phyloP scores from a whole-genome alignment of 23 red algal species.

The Gracilaria domingensis region DNA sequence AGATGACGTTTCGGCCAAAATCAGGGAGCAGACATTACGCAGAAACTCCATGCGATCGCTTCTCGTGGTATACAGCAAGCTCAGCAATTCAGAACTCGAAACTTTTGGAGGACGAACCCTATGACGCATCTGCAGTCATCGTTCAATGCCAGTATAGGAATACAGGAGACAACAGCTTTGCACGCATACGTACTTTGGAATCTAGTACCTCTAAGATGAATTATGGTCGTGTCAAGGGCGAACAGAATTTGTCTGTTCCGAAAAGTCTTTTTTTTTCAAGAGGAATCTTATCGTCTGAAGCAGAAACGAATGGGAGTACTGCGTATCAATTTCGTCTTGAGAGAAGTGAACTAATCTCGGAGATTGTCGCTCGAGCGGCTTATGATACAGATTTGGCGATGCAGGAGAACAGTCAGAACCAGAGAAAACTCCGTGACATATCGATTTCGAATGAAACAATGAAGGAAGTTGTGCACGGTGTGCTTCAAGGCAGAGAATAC shows the following conservation, averaged over 20 bases:
- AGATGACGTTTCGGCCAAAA: background rate
- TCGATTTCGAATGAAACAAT: too few species aligned
- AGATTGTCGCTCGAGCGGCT: background rate
- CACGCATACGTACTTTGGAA: background rate
- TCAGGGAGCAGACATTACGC: background rate
- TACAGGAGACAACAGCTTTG: background rate
- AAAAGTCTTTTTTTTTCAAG: background rate
- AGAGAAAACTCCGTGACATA: too few species aligned
- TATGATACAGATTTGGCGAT: too few species aligned
- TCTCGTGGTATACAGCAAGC: background rate
- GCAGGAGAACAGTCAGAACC: too few species aligned
- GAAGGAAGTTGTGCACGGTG: too few species aligned
- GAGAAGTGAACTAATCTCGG: background rate
- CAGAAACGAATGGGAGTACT: background rate
- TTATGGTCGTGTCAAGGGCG: background rate
- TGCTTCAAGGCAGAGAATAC: too few species aligned
- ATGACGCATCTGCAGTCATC: background rate
- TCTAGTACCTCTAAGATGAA: background rate
- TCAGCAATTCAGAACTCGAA: background rate
- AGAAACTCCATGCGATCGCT: constrained; percentile 1
- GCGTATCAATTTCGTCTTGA: background rate
- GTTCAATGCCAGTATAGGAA: background rate
- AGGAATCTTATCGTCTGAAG: background rate
- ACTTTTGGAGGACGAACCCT: background rate
- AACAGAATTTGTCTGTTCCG: background rate